Evolutionary conservation across 495 filamentous ascomycete species (phyloP).

Genomic region (Aspergillus ellipticus): DNA sequence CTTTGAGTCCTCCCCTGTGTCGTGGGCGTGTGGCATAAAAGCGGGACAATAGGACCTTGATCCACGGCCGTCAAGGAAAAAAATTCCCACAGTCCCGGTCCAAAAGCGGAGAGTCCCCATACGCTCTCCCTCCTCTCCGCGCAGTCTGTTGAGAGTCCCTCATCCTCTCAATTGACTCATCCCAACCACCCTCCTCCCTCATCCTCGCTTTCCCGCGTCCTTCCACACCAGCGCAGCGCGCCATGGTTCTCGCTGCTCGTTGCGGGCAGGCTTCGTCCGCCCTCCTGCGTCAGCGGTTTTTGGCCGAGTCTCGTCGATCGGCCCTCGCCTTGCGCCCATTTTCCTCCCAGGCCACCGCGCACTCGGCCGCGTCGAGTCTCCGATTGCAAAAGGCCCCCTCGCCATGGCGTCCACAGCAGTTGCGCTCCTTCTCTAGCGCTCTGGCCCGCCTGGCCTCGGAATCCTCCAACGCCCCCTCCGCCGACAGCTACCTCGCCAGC

Average conservation of each 20-base stretch:
- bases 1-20: slow-evolving; percentile 15
- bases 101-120: slow-evolving; percentile 7
- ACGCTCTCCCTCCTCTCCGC: slow-evolving; percentile 3
- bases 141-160: slow-evolving; percentile 9
- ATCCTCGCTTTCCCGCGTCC: slow-evolving; percentile 5
- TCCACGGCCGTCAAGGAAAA: slow-evolving; percentile 6
- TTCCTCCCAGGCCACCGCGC: slow-evolving; percentile 35
- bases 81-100: slow-evolving; percentile 3
- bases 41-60: slow-evolving; percentile 17
- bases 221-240: slow-evolving; percentile 29
- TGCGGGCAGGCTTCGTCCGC: slow-evolving; percentile 45
- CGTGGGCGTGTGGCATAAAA: slow-evolving; percentile 23
- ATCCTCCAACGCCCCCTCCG: slow-evolving; percentile 68
- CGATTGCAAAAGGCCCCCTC: slow-evolving; percentile 39
- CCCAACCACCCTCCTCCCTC: neutral
- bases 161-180: slow-evolving; percentile 14
- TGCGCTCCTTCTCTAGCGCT: slow-evolving; percentile 44
- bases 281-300: slow-evolving; percentile 44
- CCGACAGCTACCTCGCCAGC: slow-evolving; percentile 83
- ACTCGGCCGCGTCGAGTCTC: slow-evolving; percentile 33
- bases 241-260: slow-evolving; percentile 51
- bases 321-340: slow-evolving; percentile 41
- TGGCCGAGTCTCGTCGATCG: slow-evolving; percentile 38
- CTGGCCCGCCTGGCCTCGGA: slow-evolving; percentile 36
- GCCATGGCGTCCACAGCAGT: slow-evolving; percentile 40